Percentiles rank a stretch among this genome's conserved stretches.
Conservation (phyloP, 257 asterid species). For the Solanum lycopersicoides region DNA sequence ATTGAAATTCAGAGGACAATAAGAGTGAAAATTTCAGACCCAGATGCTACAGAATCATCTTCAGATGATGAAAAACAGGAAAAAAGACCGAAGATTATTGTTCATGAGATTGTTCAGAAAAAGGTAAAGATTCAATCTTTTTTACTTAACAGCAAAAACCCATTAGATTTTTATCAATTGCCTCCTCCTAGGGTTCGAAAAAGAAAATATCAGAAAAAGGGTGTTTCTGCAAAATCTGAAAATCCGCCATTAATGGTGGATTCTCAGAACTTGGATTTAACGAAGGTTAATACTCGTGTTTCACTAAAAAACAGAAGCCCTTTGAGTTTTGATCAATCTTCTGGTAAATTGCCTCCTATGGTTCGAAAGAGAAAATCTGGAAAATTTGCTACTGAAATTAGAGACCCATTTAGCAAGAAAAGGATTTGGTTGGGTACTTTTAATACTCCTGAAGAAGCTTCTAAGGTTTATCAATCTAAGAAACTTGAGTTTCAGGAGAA, state of each 20-base stretch:
- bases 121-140: not conserved
- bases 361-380: not conserved
- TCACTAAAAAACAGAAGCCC: not conserved
- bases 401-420: not conserved
- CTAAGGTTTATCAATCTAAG: not conserved
- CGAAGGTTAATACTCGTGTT: not conserved
- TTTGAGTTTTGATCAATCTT: not conserved
- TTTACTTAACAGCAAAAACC: not conserved
- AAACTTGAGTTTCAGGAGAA: constrained; percentile 9
- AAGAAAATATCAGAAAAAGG: not conserved
- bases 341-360: not conserved
- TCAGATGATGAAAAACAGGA: not conserved
- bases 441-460: not conserved
- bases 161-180: not conserved
- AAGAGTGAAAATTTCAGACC: not conserved
- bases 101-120: not conserved
- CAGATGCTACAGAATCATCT: not conserved
- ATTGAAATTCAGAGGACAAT: not conserved
- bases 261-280: not conserved
- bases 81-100: not conserved
- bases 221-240: not conserved
- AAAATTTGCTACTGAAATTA: not conserved
- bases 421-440: not conserved
- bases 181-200: not conserved
- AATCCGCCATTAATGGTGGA: not conserved